Evolutionary conservation across 306 rosid species (phyloP).

Genomic region (Quercus ilex): DNA sequence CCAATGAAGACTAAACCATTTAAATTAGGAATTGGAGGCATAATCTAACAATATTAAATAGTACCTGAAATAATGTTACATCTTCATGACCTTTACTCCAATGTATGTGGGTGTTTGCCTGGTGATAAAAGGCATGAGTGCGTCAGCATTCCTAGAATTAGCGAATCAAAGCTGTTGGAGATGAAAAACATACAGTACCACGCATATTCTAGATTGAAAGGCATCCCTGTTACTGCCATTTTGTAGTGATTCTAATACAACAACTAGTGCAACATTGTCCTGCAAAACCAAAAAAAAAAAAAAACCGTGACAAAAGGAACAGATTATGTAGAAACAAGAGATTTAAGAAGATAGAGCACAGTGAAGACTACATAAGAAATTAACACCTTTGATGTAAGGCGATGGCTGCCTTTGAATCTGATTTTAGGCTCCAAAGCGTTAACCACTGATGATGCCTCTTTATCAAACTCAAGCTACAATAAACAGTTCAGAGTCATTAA

Average conservation of each 20-base stretch:
- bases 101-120: constrained; percentile 42
- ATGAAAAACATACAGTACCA: constrained; percentile 17
- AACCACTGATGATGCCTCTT: constrained; percentile 1
- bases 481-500: constrained; percentile 1
- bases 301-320: neutral
- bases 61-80: constrained; percentile 31
- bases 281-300: neutral
- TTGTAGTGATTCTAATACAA: constrained; percentile 19
- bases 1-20: too few species aligned
- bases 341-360: neutral
- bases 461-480: constrained; percentile 25
- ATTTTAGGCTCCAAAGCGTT: constrained; percentile 3
- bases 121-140: neutral
- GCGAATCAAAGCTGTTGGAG: neutral
- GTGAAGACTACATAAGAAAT: neutral
- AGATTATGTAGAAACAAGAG: neutral
- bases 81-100: constrained; percentile 1
- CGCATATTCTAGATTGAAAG: constrained; percentile 24
- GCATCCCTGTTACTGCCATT: neutral
- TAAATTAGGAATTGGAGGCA: too few species aligned
- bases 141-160: neutral
- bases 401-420: neutral
- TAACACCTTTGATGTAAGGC: constrained; percentile 15
- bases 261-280: constrained; percentile 30
- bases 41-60: neutral